A percentile compares a stretch with the other conserved stretches of the same genome.
Evolutionary conservation across 225 moss, liverwort and hornwort species (phyloP).

Genomic region (Thuidium tamariscinum): DNA sequence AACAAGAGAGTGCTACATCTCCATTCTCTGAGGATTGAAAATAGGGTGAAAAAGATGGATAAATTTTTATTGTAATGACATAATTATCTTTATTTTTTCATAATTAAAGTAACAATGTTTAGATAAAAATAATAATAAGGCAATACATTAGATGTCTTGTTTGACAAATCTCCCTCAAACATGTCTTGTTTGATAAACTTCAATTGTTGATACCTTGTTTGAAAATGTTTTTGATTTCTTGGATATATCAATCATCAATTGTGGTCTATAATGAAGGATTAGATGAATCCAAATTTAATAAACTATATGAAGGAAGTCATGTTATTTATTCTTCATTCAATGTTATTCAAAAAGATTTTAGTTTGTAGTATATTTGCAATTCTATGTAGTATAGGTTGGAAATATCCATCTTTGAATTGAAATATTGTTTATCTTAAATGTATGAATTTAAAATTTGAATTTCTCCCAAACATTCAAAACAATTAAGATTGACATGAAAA

Average conservation of each 20-base stretch:
- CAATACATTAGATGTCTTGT: neutral
- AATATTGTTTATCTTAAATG: neutral
- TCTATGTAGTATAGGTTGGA: rapidly evolving
- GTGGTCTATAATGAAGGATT: neutral
- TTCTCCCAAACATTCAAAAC: too few relatives aligned
- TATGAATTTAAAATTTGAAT: too few relatives aligned
- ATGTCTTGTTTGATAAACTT: too few relatives aligned
- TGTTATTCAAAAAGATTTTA: neutral
- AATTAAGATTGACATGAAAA: too few relatives aligned
- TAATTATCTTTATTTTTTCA: too few relatives aligned
- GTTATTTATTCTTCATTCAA: neutral
- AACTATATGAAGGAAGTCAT: neutral
- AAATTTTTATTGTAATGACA: too few relatives aligned
- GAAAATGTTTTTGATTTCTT: neutral
- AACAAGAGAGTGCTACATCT: too few relatives aligned
- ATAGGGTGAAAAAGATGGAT: too few relatives aligned
- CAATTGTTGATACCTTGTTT: neutral
- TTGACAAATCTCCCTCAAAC: neutral
- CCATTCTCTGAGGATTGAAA: too few relatives aligned
- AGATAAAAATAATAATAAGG: too few relatives aligned
- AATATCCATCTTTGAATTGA: neutral
- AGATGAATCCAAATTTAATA: neutral
- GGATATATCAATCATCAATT: neutral
- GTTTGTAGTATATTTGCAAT: neutral
- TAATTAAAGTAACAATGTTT: too few relatives aligned